Evolutionary conservation across 805 yeast genomes (phyloP), one percentile per base, ranked within the genome.

Genomic region (Myxozyma melibiosi): DNA sequence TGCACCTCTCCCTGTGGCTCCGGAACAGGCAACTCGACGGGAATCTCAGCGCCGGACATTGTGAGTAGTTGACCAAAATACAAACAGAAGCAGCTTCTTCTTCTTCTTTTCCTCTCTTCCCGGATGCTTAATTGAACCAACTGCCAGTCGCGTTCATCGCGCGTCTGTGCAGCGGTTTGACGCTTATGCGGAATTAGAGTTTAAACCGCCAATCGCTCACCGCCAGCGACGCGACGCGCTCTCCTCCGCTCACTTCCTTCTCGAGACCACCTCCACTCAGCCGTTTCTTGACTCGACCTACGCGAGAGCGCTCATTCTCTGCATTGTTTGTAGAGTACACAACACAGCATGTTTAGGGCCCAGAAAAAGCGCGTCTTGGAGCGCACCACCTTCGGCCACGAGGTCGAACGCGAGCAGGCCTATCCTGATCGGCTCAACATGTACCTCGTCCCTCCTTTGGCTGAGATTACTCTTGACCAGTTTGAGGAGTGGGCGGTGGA

Each of bases 401-500:
- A 78, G 72, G 60, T 71, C 65, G 52, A 67, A 67, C 34, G 73
- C 71, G 60, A 70, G 72, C 51, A 71, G 70, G 54, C 65, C 68
- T 62, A 85, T 68, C 80, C 83, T 9, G 75, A 81, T 35, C 77
- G 95, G 49, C 75, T 94, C 48, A 83, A 89, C 20, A 82, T 92
- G 67, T 94, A 94, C 72, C 80, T 76, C 25, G 62, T 75, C 4
- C 94, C 96, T 9, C 98, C 98, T 0, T 73, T 79, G 31, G 84
- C 85, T 13, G 98, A 94, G 71, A 84, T 94, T 66, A 89, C 97
- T 0, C 72, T 94, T 16, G 97, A 91, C 62, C 88, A 94, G 67
- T 94, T 94, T 72, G 99, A 94, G 73, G 78, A 79, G 3, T 94
- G 97, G 97, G 98, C 98, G 3, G 85, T 94, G 53, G 98, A 92